Conservation (phyloP, 225 moss, liverwort and hornwort species). For the Lunularia cruciata region DNA sequence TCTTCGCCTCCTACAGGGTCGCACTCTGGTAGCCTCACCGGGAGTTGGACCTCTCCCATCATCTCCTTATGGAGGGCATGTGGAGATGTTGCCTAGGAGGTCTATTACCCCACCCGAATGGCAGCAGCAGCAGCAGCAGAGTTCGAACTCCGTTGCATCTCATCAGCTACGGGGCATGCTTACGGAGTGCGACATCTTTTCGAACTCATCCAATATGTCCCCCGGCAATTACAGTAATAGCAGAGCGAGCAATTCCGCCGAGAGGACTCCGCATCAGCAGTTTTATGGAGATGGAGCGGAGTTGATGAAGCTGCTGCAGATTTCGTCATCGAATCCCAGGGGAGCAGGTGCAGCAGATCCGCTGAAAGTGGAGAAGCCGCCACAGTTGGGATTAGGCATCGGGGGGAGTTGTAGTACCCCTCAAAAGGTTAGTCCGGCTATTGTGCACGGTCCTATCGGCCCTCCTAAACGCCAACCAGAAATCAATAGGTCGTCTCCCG, state of each 20-base stretch:
- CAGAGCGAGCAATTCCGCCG: constrained; percentile 7
- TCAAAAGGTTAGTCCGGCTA: constrained; percentile 51
- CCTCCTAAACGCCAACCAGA: constrained; percentile 90
- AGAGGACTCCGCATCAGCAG: constrained; percentile 57
- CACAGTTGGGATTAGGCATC: constrained; percentile 31
- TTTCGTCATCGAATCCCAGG: constrained; percentile 35
- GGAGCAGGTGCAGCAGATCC: constrained; percentile 21
- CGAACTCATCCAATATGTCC: constrained; percentile 37
- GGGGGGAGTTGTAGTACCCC: constrained; percentile 37
- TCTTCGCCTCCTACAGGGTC: constrained; percentile 39
- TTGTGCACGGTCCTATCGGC: constrained; percentile 90
- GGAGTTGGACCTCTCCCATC: constrained; percentile 17
- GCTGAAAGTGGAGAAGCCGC: constrained; percentile 26
- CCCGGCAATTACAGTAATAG: constrained; percentile 12
- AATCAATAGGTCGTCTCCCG: constrained; percentile 37
- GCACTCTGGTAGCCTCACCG: constrained; percentile 22
- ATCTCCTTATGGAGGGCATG: constrained; percentile 52
- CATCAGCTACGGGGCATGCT: constrained; percentile 33
- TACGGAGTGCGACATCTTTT: constrained; percentile 35
- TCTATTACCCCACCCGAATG: constrained; percentile 35
- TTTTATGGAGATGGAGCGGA: constrained; percentile 83
- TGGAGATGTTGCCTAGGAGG: constrained; percentile 45
- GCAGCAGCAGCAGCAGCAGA: constrained; percentile 52
- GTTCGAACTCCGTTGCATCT: constrained; percentile 8
- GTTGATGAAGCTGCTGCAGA: constrained; percentile 79